phyloP scores from a whole-genome alignment of 345 rosid species.

The Hibiscus trionum region DNA sequence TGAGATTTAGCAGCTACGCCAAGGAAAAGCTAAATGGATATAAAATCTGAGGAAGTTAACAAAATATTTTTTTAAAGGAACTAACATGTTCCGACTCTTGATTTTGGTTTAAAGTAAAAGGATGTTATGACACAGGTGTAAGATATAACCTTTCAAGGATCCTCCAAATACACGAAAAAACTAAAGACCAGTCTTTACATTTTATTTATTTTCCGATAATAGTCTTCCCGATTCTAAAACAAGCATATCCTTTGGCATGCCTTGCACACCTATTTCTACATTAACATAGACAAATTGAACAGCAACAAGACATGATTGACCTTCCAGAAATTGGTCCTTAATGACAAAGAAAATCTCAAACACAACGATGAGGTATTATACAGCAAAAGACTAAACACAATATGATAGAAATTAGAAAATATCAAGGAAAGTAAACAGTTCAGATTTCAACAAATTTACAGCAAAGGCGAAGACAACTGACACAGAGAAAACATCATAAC shows the following conservation, averaged over 20 bases:
- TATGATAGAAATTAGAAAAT: background rate
- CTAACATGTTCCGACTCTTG: too few species aligned
- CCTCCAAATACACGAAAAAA: too few species aligned
- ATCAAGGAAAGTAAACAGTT: background rate
- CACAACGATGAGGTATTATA: background rate
- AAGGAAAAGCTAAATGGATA: too few species aligned
- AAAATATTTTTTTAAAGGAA: too few species aligned
- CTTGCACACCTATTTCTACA: background rate
- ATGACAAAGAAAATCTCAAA: background rate
- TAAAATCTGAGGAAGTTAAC: too few species aligned
- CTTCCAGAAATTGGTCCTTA: conserved; percentile 1
- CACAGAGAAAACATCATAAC: background rate
- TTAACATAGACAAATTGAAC: background rate
- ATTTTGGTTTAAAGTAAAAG: too few species aligned
- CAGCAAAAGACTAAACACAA: background rate
- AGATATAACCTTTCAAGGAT: too few species aligned
- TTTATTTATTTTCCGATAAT: background rate
- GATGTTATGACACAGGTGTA: too few species aligned
- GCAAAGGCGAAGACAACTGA: background rate
- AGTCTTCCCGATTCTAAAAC: background rate
- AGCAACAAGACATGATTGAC: background rate
- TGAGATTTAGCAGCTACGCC: too few species aligned
- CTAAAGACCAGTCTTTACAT: background rate
- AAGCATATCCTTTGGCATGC: background rate
- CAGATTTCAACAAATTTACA: background rate